phyloP scores from a whole-genome alignment of 768 basidiomycete genomes.

The Mycena venus region DNA sequence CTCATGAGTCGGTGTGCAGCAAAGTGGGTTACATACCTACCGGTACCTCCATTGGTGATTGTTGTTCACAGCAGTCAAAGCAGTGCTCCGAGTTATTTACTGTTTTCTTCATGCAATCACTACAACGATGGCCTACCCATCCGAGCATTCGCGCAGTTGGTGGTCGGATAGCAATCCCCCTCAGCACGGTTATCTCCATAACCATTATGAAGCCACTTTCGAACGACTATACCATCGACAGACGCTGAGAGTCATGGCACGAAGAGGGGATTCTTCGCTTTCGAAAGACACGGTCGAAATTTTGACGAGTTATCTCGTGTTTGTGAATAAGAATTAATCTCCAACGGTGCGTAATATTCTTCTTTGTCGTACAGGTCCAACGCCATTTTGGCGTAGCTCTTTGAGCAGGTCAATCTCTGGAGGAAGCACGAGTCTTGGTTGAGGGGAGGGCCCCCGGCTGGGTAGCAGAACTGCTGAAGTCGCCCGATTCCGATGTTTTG shows the following conservation, averaged over 20 bases:
- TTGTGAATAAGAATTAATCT: not conserved
- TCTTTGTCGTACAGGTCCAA: not conserved
- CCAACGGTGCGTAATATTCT: no score
- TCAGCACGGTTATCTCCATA: no score
- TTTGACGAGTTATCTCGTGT: not conserved
- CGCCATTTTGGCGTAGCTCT: not conserved
- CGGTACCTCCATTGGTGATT: no score
- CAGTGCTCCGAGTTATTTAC: not conserved
- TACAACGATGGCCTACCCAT: not conserved
- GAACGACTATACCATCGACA: not conserved
- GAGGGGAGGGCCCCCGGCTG: not conserved
- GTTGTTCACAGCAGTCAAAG: not conserved
- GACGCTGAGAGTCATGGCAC: not conserved
- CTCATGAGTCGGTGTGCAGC: no score
- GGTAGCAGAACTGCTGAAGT: not conserved
- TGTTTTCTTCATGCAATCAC: not conserved
- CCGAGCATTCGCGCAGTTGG: not conserved
- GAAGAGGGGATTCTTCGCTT: not conserved
- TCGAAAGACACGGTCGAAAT: not conserved
- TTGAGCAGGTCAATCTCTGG: not conserved
- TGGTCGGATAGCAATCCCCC: not conserved
- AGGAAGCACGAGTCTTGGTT: not conserved
- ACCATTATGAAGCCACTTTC: not conserved
- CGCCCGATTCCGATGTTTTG: not conserved
- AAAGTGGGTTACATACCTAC: no score